Percentiles rank a stretch among this genome's conserved stretches.
These are phyloP conservation scores for Pseudogymnoascus sp. DNA, from an alignment of 2,329 filamentous ascomycete species.

Conservation along the genomic window DNA sequence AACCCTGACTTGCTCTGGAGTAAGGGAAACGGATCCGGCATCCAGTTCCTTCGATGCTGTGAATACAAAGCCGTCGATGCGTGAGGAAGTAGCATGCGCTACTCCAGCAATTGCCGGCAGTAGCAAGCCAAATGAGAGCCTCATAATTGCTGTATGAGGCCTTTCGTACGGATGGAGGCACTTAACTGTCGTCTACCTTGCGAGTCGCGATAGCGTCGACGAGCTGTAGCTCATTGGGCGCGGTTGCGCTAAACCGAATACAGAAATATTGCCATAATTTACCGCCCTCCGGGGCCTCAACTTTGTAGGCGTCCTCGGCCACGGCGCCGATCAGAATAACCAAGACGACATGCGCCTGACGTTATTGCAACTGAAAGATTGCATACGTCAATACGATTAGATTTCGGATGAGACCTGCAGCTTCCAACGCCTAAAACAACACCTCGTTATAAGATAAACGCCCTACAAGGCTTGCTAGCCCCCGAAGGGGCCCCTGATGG, in stretches of 20 bases:
- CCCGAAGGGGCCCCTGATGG: neutral
- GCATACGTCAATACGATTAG: neutral
- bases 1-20: constrained; percentile 40
- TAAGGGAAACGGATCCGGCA: constrained; percentile 37
- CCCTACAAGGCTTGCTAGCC: neutral
- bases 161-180: constrained; percentile 2
- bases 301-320: constrained; percentile 2
- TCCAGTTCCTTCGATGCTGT: constrained; percentile 28
- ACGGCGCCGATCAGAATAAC: neutral
- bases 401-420: neutral
- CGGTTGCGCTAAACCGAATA: neutral
- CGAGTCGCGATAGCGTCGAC: constrained; percentile 7
- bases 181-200: constrained; percentile 7
- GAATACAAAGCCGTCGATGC: constrained; percentile 50
- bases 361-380: neutral
- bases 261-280: neutral
- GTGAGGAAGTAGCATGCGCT: constrained; percentile 28
- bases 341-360: neutral
- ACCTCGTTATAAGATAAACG: neutral
- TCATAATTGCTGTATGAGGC: constrained; percentile 31
- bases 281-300: constrained; percentile 2
- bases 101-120: constrained; percentile 32
- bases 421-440: neutral
- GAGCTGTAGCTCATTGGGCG: constrained; percentile 3
- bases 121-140: constrained; percentile 34